A percentile compares a stretch with the other conserved stretches of the same genome.
These are phyloP conservation scores for Fusarium hainanense DNA, from an alignment of 2,329 filamentous ascomycete species.

Conservation along the genomic window DNA sequence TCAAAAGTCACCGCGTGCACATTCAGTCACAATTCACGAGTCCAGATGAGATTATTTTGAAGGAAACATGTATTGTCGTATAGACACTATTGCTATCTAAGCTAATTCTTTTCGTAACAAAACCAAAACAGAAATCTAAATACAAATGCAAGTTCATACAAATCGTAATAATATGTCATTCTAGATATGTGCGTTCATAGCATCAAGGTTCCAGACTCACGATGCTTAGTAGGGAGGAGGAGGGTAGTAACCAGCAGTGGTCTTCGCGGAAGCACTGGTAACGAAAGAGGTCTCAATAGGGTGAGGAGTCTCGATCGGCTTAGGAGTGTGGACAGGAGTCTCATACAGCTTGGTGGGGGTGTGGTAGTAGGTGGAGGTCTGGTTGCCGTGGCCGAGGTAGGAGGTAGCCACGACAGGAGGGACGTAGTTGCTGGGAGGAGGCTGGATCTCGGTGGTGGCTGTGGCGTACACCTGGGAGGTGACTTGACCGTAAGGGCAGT, in stretches of 20 bases:
- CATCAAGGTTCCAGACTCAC: constrained; percentile 26
- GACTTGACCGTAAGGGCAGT: constrained; percentile 22
- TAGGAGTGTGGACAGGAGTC: constrained; percentile 9
- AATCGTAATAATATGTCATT: constrained; percentile 21
- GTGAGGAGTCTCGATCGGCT: not conserved
- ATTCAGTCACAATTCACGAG: not conserved
- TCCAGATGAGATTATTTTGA: not conserved
- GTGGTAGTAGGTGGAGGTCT: constrained; percentile 13
- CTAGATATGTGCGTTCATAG: constrained; percentile 4
- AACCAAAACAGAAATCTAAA: constrained; percentile 13
- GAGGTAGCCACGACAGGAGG: constrained; percentile 9
- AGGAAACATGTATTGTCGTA: constrained; percentile 24
- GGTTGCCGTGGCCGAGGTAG: constrained; percentile 6
- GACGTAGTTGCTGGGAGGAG: not conserved
- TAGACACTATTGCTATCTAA: constrained; percentile 25
- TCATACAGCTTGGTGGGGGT: constrained; percentile 22
- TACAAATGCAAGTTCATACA: constrained; percentile 24
- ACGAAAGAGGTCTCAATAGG: not conserved
- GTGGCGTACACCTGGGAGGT: constrained; percentile 29
- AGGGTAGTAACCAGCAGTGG: constrained; percentile 10
- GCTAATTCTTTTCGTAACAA: constrained; percentile 13
- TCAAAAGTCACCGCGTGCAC: not conserved
- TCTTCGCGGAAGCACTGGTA: constrained; percentile 5
- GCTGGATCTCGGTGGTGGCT: constrained; percentile 18
- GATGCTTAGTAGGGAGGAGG: constrained; percentile 19